These are phyloP conservation scores for Artemisia annua DNA, from an alignment of 129 eudicot genomes.

Conservation along the genomic window DNA sequence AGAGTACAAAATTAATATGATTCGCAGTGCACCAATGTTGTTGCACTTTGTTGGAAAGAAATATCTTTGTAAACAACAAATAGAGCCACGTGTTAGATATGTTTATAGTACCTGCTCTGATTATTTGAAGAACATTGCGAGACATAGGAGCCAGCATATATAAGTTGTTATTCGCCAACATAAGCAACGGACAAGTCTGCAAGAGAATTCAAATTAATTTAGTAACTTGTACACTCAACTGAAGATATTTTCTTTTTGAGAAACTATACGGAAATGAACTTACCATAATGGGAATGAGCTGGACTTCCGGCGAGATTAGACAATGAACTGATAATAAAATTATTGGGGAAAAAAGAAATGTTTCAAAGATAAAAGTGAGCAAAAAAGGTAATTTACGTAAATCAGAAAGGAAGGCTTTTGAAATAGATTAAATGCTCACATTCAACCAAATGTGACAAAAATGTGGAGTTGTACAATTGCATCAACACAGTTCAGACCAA, in stretches of 20 bases:
- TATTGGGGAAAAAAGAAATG: neutral
- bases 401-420: slow-evolving; percentile 20
- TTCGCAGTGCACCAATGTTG: too few relatives aligned
- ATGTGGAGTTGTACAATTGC: slow-evolving; percentile 66
- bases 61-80: neutral
- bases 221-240: neutral
- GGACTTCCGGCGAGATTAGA: slow-evolving; percentile 23
- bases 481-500: slow-evolving; percentile 44
- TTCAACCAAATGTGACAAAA: slow-evolving; percentile 52
- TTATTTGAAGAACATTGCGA: neutral
- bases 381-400: slow-evolving; percentile 23
- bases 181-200: neutral
- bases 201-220: neutral
- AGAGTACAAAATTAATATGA: too few relatives aligned
- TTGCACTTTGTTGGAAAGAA: too few relatives aligned
- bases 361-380: neutral
- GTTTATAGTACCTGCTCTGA: neutral
- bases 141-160: neutral
- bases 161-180: neutral
- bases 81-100: neutral
- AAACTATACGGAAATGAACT: neutral
- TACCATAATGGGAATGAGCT: slow-evolving; percentile 2
- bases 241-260: neutral
- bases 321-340: neutral
- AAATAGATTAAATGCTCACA: slow-evolving; percentile 46